A percentile compares a stretch with the other conserved stretches of the same genome.
phyloP scores from a whole-genome alignment of 371 early-diverging fungal species.

The Mucor indicus region DNA sequence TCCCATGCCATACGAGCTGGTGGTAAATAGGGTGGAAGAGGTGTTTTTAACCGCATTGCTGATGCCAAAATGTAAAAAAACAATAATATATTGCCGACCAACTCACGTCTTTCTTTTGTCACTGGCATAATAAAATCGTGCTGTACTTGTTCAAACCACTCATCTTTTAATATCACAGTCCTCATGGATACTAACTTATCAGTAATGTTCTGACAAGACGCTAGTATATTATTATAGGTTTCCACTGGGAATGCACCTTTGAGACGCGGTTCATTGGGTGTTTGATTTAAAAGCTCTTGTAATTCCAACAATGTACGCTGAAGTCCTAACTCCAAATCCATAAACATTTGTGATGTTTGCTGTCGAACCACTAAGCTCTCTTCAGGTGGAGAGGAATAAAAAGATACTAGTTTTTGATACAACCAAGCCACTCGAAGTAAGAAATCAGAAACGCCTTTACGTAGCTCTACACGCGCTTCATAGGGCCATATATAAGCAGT shows the following conservation, averaged over 20 bases:
- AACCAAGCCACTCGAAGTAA: slow-evolving; percentile 64
- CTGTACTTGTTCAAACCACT: slow-evolving; percentile 54
- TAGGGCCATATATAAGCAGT: slow-evolving; percentile 79
- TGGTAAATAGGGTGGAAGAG: slow-evolving; percentile 80
- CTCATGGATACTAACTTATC: slow-evolving; percentile 73
- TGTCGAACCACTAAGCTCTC: slow-evolving; percentile 11
- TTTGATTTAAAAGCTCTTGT: slow-evolving; percentile 59
- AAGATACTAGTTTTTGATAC: slow-evolving; percentile 66
- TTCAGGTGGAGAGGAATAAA: slow-evolving; percentile 35
- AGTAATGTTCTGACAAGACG: slow-evolving; percentile 71
- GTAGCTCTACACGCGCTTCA: slow-evolving; percentile 77
- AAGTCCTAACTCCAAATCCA: slow-evolving; percentile 69
- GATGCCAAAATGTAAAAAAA: slow-evolving; percentile 80
- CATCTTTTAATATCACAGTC: slow-evolving; percentile 61
- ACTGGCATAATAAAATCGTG: slow-evolving; percentile 58
- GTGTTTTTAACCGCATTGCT: slow-evolving; percentile 76
- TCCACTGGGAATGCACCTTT: slow-evolving; percentile 77
- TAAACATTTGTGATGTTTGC: slow-evolving; percentile 41
- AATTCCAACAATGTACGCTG: slow-evolving; percentile 67
- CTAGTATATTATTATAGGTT: slow-evolving; percentile 64
- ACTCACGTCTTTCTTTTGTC: slow-evolving; percentile 55
- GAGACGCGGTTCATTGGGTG: slow-evolving; percentile 81
- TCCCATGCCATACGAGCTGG: slow-evolving; percentile 56
- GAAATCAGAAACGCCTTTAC: slow-evolving; percentile 65
- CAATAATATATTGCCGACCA: slow-evolving; percentile 75